Conservation (phyloP, 2,329 filamentous ascomycete species). For the Periconia digitata region DNA sequence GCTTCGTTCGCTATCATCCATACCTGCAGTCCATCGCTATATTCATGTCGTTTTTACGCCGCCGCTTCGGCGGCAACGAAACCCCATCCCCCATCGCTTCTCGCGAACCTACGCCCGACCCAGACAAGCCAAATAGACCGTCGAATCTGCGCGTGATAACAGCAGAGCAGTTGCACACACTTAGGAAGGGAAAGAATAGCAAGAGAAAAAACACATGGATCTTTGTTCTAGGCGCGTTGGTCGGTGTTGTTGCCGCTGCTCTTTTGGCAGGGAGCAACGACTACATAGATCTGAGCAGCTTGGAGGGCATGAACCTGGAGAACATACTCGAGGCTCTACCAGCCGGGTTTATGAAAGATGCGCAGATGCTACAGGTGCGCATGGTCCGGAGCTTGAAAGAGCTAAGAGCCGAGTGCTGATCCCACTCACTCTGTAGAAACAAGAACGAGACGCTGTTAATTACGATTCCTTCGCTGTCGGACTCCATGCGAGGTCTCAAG, state of each 20-base stretch:
- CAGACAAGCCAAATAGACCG: conserved; percentile 23
- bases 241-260: conserved; percentile 82
- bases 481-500: conserved; percentile 77
- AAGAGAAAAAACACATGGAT: conserved; percentile 81
- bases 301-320: conserved; percentile 75
- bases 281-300: conserved; percentile 78
- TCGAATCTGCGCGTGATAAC: conserved; percentile 56
- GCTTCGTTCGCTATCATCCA: neutral
- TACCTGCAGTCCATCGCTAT: conserved; percentile 1
- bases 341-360: conserved; percentile 80
- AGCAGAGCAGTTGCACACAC: conserved; percentile 52
- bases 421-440: conserved; percentile 58
- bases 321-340: conserved; percentile 85
- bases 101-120: conserved; percentile 42
- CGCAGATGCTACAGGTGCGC: conserved; percentile 78
- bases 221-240: conserved; percentile 85
- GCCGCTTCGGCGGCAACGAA: conserved; percentile 35
- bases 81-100: conserved; percentile 37
- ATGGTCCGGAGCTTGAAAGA: neutral
- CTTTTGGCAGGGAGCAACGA: conserved; percentile 91
- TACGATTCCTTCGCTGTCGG: conserved; percentile 96
- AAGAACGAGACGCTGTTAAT: conserved; percentile 82
- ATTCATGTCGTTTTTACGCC: conserved; percentile 42
- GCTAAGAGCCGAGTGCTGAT: conserved; percentile 22
- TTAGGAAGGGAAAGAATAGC: conserved; percentile 43